Evolutionary conservation across 2,329 filamentous ascomycete species (phyloP).

Genomic region (Ascochyta clinopodiicola): DNA sequence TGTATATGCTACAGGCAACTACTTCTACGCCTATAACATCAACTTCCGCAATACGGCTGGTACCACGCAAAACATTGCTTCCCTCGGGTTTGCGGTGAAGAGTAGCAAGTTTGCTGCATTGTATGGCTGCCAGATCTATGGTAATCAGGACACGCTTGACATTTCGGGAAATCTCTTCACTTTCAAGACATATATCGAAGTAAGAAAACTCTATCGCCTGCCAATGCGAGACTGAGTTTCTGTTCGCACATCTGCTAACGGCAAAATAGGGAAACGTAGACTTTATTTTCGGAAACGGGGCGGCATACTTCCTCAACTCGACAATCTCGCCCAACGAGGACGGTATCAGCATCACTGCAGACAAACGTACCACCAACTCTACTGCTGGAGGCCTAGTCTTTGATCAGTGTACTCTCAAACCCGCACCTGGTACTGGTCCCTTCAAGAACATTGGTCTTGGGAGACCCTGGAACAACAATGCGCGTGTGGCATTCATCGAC

Average conservation of each 20-base stretch:
- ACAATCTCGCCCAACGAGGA: conserved; percentile 49
- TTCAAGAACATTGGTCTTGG: conserved; percentile 41
- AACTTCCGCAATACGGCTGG: conserved; percentile 51
- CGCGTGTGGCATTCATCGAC: conserved; percentile 27
- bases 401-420: conserved; percentile 45
- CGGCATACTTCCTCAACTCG: conserved; percentile 53
- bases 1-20: conserved; percentile 51
- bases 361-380: conserved; percentile 50
- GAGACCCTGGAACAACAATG: conserved; percentile 30
- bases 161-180: conserved; percentile 50
- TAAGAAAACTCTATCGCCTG: neutral
- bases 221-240: neutral
- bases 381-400: conserved; percentile 50
- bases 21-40: conserved; percentile 51
- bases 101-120: conserved; percentile 51
- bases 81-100: conserved; percentile 51
- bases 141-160: conserved; percentile 50
- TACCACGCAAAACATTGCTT: conserved; percentile 47
- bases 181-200: conserved; percentile 51
- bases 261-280: conserved; percentile 43
- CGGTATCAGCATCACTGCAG: conserved; percentile 46
- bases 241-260: neutral
- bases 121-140: conserved; percentile 48
- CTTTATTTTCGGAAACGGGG: conserved; percentile 54
- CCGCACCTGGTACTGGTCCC: conserved; percentile 34